Evolutionary conservation across 108 stramenopile species (phyloP), one percentile per base, ranked within the genome.

Genomic region (Nitzschia palea): DNA sequence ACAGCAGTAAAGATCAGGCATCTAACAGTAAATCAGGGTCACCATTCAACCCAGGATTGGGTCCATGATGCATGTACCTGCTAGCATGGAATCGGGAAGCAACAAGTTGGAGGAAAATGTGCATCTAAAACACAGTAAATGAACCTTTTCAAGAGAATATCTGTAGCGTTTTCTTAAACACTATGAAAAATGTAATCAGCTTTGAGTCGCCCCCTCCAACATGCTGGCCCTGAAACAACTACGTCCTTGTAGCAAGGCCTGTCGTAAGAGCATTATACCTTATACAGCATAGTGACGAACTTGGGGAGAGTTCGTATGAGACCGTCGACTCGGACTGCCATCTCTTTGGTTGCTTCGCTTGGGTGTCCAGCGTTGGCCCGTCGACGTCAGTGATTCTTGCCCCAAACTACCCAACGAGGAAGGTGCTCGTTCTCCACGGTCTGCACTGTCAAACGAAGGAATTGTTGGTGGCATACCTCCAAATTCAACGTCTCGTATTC

Each of bases 261-360:
- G 40, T n/a, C n/a, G 44, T 20, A 44, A 44, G 20, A 17, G 20
- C 18, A 44, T 20, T 17, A 44, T 50, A 5, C 5, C 25, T 60
- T 40, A 60, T 2, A 60, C 59, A 4, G 43, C 59, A 43, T 60
- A 34, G 26, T 60, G 33, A 5, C 59, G 59, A 14, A 40, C 59
- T 42, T 40, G 40, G 15, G 59, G 59, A 6, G 59, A 60, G 12
- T 40, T 43, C 9, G 37, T 60, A 26, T 23, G 20, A 25, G 59
- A 60, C 22, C 59, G 27, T 37, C 40, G 55, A 32, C 55, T 34
- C 55, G 33, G 30, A 26, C 55, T 56, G 31, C 55, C 55, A 34
- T 48, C n/a, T 48, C 47, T 4, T 20, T 40, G 37, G 37, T 48
- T 10, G 47, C n/a, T 48, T 20, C 47, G 47, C 47, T 18, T 48